Conservation (phyloP, 305 asterid species). For the Fraxinus sp. region DNA sequence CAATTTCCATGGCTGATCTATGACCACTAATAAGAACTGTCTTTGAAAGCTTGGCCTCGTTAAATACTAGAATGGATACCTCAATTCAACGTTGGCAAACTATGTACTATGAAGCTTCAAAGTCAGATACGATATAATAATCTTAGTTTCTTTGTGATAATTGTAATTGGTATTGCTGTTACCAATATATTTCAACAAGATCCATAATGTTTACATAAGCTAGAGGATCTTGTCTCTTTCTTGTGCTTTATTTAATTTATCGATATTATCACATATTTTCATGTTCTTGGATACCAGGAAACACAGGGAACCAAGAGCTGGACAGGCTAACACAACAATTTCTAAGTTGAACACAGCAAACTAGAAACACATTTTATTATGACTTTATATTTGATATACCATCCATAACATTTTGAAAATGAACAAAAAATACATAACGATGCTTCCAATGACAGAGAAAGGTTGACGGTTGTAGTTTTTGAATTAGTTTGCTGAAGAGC, state of each 20-base stretch:
- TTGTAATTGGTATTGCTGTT: background rate
- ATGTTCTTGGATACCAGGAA: background rate
- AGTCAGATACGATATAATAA: background rate
- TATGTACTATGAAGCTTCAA: slow-evolving; percentile 13
- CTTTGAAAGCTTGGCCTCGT: background rate
- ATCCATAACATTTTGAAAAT: background rate
- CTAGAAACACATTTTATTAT: too few relatives aligned
- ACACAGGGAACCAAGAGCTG: background rate
- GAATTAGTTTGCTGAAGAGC: background rate
- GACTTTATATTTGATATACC: background rate
- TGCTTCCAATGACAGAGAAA: background rate
- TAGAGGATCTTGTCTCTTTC: background rate
- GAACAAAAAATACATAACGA: background rate
- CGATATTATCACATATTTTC: background rate
- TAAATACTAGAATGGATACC: background rate
- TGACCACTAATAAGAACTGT: slow-evolving; percentile 26
- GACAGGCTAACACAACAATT: background rate
- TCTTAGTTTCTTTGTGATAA: slow-evolving; percentile 16
- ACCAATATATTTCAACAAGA: background rate
- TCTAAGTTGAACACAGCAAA: background rate
- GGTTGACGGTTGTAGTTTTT: background rate
- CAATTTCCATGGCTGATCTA: slow-evolving; percentile 21
- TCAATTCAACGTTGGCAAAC: background rate
- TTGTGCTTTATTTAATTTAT: background rate
- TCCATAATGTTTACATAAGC: background rate